A percentile compares a stretch with the other conserved stretches of the same genome.
These are phyloP conservation scores for Debaryomyces coudertii DNA, from an alignment of 1,139 yeast genomes.

Conservation along the genomic window DNA sequence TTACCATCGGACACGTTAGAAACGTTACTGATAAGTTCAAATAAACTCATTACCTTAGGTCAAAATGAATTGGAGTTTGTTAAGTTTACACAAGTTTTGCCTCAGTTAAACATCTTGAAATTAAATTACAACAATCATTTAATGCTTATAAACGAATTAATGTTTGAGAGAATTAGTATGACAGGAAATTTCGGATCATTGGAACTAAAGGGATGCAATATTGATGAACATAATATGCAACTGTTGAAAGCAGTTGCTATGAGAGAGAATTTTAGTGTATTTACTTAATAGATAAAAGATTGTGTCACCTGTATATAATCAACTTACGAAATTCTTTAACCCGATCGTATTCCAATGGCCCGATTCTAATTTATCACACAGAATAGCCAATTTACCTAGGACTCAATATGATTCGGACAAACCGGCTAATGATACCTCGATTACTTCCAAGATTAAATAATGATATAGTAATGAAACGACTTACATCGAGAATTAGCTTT, in stretches of 20 bases:
- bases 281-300: not conserved
- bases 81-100: conserved; percentile 15
- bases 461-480: not conserved
- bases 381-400: not conserved
- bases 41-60: conserved; percentile 20
- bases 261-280: conserved; percentile 7
- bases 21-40: conserved; percentile 24
- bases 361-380: not conserved
- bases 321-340: not conserved
- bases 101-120: conserved; percentile 15
- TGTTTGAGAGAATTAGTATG: conserved; percentile 12
- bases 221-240: conserved; percentile 13
- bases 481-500: not conserved
- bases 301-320: conserved; percentile 8
- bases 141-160: conserved; percentile 13
- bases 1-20: conserved; percentile 33
- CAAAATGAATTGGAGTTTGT: conserved; percentile 12
- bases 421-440: not conserved
- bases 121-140: conserved; percentile 16
- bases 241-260: conserved; percentile 7
- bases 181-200: conserved; percentile 10
- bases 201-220: conserved; percentile 16
- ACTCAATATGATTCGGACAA: not conserved
- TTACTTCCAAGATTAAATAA: not conserved
- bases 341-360: not conserved